These are phyloP conservation scores for Austroboletus olivaceoglutinosus DNA, from an alignment of 1,284 basidiomycete species.

Conservation along the genomic window DNA sequence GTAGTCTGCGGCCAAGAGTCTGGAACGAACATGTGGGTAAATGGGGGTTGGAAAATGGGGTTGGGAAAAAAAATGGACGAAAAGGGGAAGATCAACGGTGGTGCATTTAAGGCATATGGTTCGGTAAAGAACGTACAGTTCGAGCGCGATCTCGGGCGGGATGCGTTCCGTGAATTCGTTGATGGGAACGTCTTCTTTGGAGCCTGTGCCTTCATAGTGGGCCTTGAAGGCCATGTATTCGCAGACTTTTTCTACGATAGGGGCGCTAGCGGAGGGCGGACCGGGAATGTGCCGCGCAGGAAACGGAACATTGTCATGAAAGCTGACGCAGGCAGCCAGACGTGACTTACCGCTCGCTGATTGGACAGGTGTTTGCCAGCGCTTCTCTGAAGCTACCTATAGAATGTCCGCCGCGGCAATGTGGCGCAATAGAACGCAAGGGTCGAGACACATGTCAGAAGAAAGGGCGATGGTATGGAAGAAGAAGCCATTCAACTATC, in stretches of 20 bases:
- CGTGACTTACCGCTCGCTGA: conserved; percentile 46
- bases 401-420: conserved; percentile 4
- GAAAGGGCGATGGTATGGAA: conserved; percentile 10
- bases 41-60: conserved; percentile 31
- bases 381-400: conserved; percentile 54
- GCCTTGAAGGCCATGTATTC: conserved; percentile 82
- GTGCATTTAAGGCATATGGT: neutral
- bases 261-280: conserved; percentile 56
- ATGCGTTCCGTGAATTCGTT: conserved; percentile 75
- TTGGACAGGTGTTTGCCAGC: conserved; percentile 43
- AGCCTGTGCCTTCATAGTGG: conserved; percentile 55
- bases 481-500: conserved; percentile 26
- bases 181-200: conserved; percentile 68
- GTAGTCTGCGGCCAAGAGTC: conserved; percentile 71
- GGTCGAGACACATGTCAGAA: conserved; percentile 9
- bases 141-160: conserved; percentile 76
- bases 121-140: conserved; percentile 59
- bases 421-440: conserved; percentile 13
- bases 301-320: neutral
- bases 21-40: conserved; percentile 26
- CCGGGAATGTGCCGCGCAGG: neutral
- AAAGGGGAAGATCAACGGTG: conserved; percentile 12
- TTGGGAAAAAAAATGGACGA: conserved; percentile 32
- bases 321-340: conserved; percentile 4
- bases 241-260: conserved; percentile 77